Base-by-base conservation (phyloP, 2,329 filamentous ascomycete genomes). In the Phialophora macrospora region DNA sequence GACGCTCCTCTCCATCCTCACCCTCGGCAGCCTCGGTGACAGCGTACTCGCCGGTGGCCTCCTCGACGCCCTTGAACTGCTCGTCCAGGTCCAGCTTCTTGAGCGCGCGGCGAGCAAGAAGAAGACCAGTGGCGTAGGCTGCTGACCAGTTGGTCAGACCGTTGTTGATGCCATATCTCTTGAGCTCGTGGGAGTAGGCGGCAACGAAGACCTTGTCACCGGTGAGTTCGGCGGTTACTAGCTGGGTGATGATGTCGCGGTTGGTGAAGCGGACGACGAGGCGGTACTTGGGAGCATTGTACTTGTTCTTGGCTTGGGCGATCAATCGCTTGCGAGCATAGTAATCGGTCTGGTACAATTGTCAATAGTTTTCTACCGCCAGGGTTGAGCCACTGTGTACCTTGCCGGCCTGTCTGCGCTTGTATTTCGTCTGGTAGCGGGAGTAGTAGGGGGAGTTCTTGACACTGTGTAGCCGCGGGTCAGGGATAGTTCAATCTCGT, bases 301-400 rank as follows among this genome's bases (percentile, higher is more conserved):
- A 99, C 91, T 99, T 99, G 92, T 99, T 99, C 92, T 98, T 99
- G 85, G 95, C 95, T 88, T 99, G 95, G 86, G 92, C 93, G 87
- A 98, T 95, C 83, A 99, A 88, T 80, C 95, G 91, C 92, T 98
- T 98, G 83, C 95, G 94, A 81, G 95, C 95, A 83, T 97, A 98
- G 92, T 99, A 99, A 83, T 99, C 95, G 86, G 95, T 99, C 91
- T 99, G 55, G 51, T 30, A 22, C 17, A 54, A 20, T 4, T 56
- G 59, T 67, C 52, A 66, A 62, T 61, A 11, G 34, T 11, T 22
- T 8, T 49, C 22, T 17, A 28, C 22, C 9, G 30, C 7, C 17
- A 12, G 8, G 30, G 6, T 41, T 14, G n/a, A 54, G 46, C n/a
- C 46, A 17, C 60, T 12, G 46, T 67, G 57, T 60, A 72, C 71